phyloP scores from a whole-genome alignment of 2,329 filamentous ascomycete species.

The Beauveria caledonica region DNA sequence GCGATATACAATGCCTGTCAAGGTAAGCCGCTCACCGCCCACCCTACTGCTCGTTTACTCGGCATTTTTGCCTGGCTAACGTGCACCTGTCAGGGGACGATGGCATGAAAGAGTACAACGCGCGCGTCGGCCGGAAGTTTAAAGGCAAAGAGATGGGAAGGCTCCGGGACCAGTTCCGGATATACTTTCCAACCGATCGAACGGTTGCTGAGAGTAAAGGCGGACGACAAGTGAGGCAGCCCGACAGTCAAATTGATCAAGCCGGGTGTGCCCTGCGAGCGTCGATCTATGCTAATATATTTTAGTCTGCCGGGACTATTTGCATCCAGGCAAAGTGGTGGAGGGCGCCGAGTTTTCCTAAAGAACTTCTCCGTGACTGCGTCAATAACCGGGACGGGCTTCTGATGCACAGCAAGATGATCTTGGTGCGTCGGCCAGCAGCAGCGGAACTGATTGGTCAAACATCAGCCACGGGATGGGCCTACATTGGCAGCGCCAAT shows the following conservation, averaged over 20 bases:
- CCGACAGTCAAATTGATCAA: conserved; percentile 10
- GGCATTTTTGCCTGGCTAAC: conserved; percentile 5
- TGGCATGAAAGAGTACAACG: conserved; percentile 38
- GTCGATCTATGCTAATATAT: conserved; percentile 22
- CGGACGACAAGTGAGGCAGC: conserved; percentile 44
- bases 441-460: neutral
- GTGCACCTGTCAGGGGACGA: conserved; percentile 22
- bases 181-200: conserved; percentile 72
- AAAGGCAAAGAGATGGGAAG: conserved; percentile 17
- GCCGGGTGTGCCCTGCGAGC: neutral
- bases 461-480: conserved; percentile 49
- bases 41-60: neutral
- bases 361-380: conserved; percentile 64
- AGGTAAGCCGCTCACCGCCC: conserved; percentile 30
- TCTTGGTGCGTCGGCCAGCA: conserved; percentile 35
- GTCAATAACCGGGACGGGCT: conserved; percentile 61
- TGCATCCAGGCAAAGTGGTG: conserved; percentile 71
- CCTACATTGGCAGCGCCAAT: conserved; percentile 86
- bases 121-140: conserved; percentile 25
- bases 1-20: conserved; percentile 47
- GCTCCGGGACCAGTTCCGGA: conserved; percentile 47
- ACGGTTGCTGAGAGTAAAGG: conserved; percentile 61
- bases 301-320: conserved; percentile 72
- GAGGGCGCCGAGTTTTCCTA: conserved; percentile 61
- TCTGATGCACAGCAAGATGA: conserved; percentile 82